Base-by-base conservation (phyloP, 148 eudicot genomes). In the Amaranthus cruentus region DNA sequence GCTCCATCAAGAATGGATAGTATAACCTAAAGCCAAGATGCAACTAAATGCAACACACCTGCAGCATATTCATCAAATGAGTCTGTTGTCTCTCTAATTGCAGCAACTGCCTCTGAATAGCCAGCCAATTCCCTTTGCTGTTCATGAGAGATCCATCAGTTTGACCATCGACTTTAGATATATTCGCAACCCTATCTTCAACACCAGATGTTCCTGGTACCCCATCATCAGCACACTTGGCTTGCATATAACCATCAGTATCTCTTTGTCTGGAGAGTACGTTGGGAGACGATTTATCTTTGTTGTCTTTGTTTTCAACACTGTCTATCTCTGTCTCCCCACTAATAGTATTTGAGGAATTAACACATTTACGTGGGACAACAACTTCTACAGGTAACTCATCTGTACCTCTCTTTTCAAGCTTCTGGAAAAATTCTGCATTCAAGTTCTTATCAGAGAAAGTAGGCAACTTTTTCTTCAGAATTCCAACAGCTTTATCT, bases 61-160 rank as follows among this genome's bases (percentile, higher is more conserved):
- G 99, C 87, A 96, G 77, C 99, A 96, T 92, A 75, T 90, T 90
- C 99, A 90, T 92, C 67, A 96, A 88, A 86, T 90, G 87, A 86
- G 89, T 78, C 80, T 96, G 99, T 75, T 96, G 97, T 78, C 92
- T 90, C 84, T 96, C 99, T 75, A 96, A 77, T 73, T 87, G 97
- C 59, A 86, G 72, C 79, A 96, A 79, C 74, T 96, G 99, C 79
- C 96, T 85, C 77, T 96, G 99, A 76, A 96, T 96, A 78, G 92
- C 89, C 80, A 86, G 70, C 97, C 92, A 88, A 79, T 90, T 96
- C 73, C 91, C 97, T 87, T 89, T 96, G 59, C 88, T 84, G 12
- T 83, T 88, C 83, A 77, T 76, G 55, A 80, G 79, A 54, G 87
- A 81, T 15, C 91, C 89, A 68, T 89, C 94, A 68, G 90, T 65